Conservation (phyloP, 202 grass and related monocot genomes). For the Saccharum hybrid region DNA sequence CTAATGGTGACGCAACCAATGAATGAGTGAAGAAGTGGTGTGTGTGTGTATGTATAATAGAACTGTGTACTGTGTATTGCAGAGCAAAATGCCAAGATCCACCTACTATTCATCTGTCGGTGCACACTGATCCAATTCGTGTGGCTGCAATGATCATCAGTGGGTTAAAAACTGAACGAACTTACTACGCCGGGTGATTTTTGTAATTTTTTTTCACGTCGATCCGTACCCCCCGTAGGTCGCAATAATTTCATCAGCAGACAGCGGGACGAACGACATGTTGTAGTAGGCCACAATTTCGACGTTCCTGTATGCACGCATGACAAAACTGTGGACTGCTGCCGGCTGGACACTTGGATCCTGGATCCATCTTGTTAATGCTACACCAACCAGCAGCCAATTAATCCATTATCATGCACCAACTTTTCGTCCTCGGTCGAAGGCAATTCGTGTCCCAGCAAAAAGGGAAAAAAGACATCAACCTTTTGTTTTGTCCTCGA, state of each 20-base stretch:
- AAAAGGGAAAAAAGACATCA: neutral
- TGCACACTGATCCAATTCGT: neutral
- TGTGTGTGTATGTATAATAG: neutral
- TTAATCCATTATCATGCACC: neutral
- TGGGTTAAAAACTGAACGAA: neutral
- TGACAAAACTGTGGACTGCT: slow-evolving; percentile 1
- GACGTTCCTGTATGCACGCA: neutral
- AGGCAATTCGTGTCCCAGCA: neutral
- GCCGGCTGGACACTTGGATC: neutral
- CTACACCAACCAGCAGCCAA: slow-evolving; percentile 5
- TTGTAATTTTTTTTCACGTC: neutral
- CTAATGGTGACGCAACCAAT: neutral
- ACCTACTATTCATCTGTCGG: slow-evolving; percentile 21
- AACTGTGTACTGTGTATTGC: neutral
- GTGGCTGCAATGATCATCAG: neutral
- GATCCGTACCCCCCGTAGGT: neutral
- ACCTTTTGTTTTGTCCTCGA: no score
- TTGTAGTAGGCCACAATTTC: slow-evolving; percentile 12
- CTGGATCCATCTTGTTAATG: neutral
- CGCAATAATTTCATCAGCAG: slow-evolving; percentile 22
- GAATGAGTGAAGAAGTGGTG: neutral
- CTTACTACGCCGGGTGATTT: no score
- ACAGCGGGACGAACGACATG: slow-evolving; percentile 2
- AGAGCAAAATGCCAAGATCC: neutral
- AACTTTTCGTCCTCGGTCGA: neutral